Conservation (phyloP, 768 basidiomycete genomes). For the Lanmaoa pseudosensibilis region DNA sequence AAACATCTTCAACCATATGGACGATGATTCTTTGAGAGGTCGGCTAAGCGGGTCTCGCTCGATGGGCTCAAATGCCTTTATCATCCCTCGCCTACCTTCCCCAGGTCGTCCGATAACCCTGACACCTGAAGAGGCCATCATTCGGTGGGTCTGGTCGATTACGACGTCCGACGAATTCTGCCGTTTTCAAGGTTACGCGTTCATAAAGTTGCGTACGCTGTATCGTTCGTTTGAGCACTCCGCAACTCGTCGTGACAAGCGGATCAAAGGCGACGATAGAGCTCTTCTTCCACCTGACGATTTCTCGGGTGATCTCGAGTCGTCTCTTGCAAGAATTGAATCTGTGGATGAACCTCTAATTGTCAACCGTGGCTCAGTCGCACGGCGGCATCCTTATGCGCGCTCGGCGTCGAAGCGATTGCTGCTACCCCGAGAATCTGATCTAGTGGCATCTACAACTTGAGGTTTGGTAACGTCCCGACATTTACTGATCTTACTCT, state of each 20-base stretch:
- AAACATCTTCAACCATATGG: slow-evolving; percentile 21
- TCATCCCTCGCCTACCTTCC: slow-evolving; percentile 31
- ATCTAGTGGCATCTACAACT: neutral
- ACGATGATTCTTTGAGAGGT: neutral
- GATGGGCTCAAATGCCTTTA: slow-evolving; percentile 2
- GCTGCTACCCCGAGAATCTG: slow-evolving; percentile 18
- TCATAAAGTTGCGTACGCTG: neutral
- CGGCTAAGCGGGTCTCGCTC: slow-evolving; percentile 1
- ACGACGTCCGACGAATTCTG: slow-evolving; percentile 12
- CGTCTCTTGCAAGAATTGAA: neutral
- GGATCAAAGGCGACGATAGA: slow-evolving; percentile 5
- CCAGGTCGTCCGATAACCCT: slow-evolving; percentile 18
- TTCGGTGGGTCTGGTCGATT: slow-evolving; percentile 25
- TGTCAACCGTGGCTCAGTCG: neutral
- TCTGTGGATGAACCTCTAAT: slow-evolving; percentile 20
- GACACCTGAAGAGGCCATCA: slow-evolving; percentile 18
- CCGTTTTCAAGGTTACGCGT: neutral
- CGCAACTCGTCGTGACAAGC: slow-evolving; percentile 4
- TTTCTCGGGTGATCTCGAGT: neutral
- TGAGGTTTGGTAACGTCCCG: neutral
- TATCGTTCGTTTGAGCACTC: neutral
- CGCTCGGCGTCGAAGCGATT: slow-evolving; percentile 16
- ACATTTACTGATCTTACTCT: neutral
- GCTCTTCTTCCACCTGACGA: slow-evolving; percentile 22
- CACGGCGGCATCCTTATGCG: slow-evolving; percentile 21